Evolutionary conservation across 2,329 filamentous ascomycete genomes (phyloP).

Genomic region (Shiraia bambusicola): DNA sequence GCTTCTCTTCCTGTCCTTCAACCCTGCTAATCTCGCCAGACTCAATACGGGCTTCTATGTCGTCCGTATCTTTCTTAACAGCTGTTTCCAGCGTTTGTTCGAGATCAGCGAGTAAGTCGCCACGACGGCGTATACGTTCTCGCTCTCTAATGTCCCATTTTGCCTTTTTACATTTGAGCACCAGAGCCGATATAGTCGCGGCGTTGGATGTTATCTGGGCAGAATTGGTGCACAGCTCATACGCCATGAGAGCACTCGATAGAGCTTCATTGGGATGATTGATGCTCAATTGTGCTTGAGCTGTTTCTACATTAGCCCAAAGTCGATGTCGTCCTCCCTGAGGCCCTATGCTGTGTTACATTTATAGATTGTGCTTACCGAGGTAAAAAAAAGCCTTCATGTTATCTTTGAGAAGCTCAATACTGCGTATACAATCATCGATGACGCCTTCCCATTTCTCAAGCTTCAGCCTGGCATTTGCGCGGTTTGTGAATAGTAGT

Average conservation of each 20-base stretch:
- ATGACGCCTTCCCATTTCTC: slow-evolving; percentile 72
- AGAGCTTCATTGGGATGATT: slow-evolving; percentile 73
- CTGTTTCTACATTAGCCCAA: slow-evolving; percentile 37
- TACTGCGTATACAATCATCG: slow-evolving; percentile 73
- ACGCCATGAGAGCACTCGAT: slow-evolving; percentile 68
- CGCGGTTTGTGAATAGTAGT: slow-evolving; percentile 84
- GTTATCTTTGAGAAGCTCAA: slow-evolving; percentile 64
- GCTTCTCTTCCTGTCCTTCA: slow-evolving; percentile 51
- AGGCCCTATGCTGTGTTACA: not conserved
- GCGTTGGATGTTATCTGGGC: slow-evolving; percentile 65
- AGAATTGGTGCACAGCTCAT: slow-evolving; percentile 63
- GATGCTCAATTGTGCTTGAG: slow-evolving; percentile 78
- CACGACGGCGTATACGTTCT: slow-evolving; percentile 57
- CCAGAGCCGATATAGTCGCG: slow-evolving; percentile 68
- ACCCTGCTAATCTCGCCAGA: slow-evolving; percentile 44
- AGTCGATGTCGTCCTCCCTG: not conserved
- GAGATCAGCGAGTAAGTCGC: slow-evolving; percentile 62
- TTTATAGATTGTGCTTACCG: slow-evolving; percentile 30
- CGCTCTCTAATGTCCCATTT: slow-evolving; percentile 78
- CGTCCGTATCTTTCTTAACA: slow-evolving; percentile 38
- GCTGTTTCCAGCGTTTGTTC: slow-evolving; percentile 46
- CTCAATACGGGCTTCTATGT: slow-evolving; percentile 43
- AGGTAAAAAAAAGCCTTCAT: slow-evolving; percentile 87
- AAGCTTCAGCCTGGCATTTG: slow-evolving; percentile 77
- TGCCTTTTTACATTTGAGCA: slow-evolving; percentile 79